Evolutionary conservation across 352 stramenopile genomes (phyloP), one percentile per base, ranked within the genome.

Genomic region (Phytophthora fragariaefolia): DNA sequence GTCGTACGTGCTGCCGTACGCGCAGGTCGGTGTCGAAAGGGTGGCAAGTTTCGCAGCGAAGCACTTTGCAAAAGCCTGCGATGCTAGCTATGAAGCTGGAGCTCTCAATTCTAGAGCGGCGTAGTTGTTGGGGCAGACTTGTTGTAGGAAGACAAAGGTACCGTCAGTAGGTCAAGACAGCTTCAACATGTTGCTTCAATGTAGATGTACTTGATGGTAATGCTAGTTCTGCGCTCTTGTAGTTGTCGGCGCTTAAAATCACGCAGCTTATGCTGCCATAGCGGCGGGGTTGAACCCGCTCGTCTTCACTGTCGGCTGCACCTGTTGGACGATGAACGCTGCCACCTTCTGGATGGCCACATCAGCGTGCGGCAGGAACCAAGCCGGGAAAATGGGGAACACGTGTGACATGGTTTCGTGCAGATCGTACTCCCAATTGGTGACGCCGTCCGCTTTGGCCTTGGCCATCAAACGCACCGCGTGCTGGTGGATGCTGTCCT

Each of bases 381-480:
- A 72, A 1, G 50, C 50, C n/a, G 79, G 79, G 23, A 85, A 71
- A 7, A 75, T 55, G 1, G 66, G 30, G 55, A 83, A 85, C 0
- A 79, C 60, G 58, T 87, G 79, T 20, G 66, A 59, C 63, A 87
- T 67, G 38, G 55, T 64, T 22, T 72, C 38, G 23, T 81, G 71
- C 20, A 77, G 58, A 43, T 83, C 69, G 10, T 84, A 53, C 34
- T 77, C 66, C 76, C 76, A 84, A 48, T 79, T 70, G 17, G 46
- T 64, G 24, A 71, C 66, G 10, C 73, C 75, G 51, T 85, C 77
- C 0, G 50, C 62, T 49, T 77, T 49, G 2, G 71, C 69, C 27
- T 80, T 85, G 8, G 46, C 65, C 8, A 71, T 43, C 5, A 87
- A 60, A 20, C 53, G 63, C 23, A 77, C 18, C 9, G 74, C 65